A percentile compares a stretch with the other conserved stretches of the same genome.
These are phyloP conservation scores for Neonectria coccinea DNA, from an alignment of 2,329 filamentous ascomycete genomes.

Conservation along the genomic window DNA sequence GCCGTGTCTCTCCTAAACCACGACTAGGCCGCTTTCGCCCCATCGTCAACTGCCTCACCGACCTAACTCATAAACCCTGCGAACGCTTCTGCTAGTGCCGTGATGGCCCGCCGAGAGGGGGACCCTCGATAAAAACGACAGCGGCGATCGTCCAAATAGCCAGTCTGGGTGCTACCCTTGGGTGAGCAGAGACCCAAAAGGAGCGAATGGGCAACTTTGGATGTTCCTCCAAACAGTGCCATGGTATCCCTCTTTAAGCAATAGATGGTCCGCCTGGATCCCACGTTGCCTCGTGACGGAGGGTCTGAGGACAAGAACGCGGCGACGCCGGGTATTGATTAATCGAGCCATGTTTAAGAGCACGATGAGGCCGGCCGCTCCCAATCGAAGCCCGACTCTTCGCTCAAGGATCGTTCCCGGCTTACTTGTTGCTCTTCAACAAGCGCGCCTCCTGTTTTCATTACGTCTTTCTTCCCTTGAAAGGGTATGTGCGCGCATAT, in stretches of 20 bases:
- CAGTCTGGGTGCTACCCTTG: constrained; percentile 27
- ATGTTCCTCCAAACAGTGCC: constrained; percentile 25
- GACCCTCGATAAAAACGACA: constrained; percentile 34
- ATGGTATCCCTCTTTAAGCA: constrained; percentile 37
- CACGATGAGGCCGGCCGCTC: constrained; percentile 28
- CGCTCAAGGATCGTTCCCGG: constrained; percentile 17
- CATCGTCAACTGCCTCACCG: constrained; percentile 30
- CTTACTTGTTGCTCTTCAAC: constrained; percentile 3
- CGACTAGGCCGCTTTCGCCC: constrained; percentile 36
- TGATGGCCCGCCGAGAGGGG: constrained; percentile 21
- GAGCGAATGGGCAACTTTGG: constrained; percentile 38
- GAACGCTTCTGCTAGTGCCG: constrained; percentile 35
- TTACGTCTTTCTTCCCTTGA: constrained; percentile 2
- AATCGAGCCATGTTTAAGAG: constrained; percentile 37
- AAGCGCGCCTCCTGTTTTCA: not conserved
- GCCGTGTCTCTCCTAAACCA: constrained; percentile 6
- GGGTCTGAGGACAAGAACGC: constrained; percentile 26
- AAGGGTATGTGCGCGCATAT: not conserved
- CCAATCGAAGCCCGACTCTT: constrained; percentile 6
- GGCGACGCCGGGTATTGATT: constrained; percentile 21
- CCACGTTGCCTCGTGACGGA: constrained; percentile 35
- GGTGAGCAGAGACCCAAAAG: constrained; percentile 31
- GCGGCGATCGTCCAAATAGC: constrained; percentile 35
- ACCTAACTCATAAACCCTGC: constrained; percentile 31
- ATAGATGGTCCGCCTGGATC: constrained; percentile 33